A percentile compares a stretch with the other conserved stretches of the same genome.
Evolutionary conservation across 2,329 filamentous ascomycete genomes (phyloP).

Genomic region (Dactylonectria macrodidyma): DNA sequence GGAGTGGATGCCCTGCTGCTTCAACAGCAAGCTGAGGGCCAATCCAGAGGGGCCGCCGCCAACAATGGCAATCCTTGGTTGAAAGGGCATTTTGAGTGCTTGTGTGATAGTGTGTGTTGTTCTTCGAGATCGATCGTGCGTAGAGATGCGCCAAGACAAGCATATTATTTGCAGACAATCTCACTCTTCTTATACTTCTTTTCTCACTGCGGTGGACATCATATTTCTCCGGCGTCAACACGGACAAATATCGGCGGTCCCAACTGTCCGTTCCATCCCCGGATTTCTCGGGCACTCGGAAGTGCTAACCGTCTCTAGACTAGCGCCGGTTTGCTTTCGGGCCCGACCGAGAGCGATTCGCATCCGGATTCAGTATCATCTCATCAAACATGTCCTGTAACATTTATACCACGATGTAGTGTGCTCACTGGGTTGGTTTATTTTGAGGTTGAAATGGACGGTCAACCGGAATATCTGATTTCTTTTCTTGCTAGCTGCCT

Average conservation of each 20-base stretch:
- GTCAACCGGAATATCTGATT: too few species aligned
- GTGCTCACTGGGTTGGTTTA: too few species aligned
- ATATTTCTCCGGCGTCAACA: not conserved
- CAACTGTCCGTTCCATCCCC: not conserved
- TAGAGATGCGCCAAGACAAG: not conserved
- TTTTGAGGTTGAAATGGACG: too few species aligned
- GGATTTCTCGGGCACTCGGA: not conserved
- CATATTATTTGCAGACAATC: not conserved
- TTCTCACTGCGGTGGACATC: not conserved
- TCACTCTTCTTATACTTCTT: not conserved
- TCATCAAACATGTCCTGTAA: not conserved
- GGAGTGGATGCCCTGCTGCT: constrained; percentile 58
- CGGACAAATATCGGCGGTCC: not conserved
- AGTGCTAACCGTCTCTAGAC: not conserved
- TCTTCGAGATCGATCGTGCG: not conserved
- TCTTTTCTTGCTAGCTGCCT: too few species aligned
- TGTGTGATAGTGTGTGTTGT: not conserved
- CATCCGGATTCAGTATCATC: not conserved
- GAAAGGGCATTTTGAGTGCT: not conserved
- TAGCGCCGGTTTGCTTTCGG: not conserved
- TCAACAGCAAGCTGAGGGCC: constrained; percentile 64
- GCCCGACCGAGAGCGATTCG: not conserved
- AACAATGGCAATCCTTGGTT: constrained; percentile 59
- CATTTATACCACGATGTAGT: too few species aligned
- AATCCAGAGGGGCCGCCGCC: constrained; percentile 60